phyloP scores from a whole-genome alignment of 345 rosid species.

The Sisymbrium altissimum region DNA sequence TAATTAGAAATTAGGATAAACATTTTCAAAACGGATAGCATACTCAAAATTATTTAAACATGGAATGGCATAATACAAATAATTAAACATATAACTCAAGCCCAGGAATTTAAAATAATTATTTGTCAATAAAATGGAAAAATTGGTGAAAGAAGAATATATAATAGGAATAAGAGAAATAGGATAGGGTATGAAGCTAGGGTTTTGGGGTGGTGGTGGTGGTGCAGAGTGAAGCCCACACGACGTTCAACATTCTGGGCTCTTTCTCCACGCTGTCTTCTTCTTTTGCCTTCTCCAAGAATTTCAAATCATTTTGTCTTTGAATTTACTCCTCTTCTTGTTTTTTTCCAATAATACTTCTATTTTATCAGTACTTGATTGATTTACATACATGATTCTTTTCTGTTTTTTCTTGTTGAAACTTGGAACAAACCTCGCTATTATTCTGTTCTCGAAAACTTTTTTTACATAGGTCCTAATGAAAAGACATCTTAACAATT shows the following conservation, averaged over 20 bases:
- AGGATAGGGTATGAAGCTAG: slow-evolving; percentile 34
- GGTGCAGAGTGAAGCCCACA: slow-evolving; percentile 51
- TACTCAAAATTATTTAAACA: neutral
- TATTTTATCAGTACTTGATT: slow-evolving; percentile 23
- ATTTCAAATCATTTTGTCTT: slow-evolving; percentile 95
- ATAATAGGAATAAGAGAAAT: slow-evolving; percentile 5
- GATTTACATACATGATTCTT: slow-evolving; percentile 27
- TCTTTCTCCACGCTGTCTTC: slow-evolving; percentile 68
- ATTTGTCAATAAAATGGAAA: neutral
- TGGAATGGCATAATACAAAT: neutral
- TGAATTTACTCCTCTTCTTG: slow-evolving; percentile 66
- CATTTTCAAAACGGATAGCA: neutral
- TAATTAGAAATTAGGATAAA: neutral
- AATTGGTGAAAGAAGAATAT: neutral
- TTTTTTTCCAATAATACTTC: slow-evolving; percentile 35
- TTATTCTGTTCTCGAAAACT: slow-evolving; percentile 18
- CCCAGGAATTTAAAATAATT: no score
- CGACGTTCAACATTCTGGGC: slow-evolving; percentile 62
- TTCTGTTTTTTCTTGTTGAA: slow-evolving; percentile 35
- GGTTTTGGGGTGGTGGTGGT: slow-evolving; percentile 32
- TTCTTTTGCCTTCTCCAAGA: slow-evolving; percentile 70
- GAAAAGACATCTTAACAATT: slow-evolving; percentile 20
- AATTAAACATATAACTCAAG: neutral
- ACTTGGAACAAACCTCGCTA: slow-evolving; percentile 24
- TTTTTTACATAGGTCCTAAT: slow-evolving; percentile 19